Evolutionary conservation across 805 yeast genomes (phyloP).

Genomic region (Candida ascalaphidarum): DNA sequence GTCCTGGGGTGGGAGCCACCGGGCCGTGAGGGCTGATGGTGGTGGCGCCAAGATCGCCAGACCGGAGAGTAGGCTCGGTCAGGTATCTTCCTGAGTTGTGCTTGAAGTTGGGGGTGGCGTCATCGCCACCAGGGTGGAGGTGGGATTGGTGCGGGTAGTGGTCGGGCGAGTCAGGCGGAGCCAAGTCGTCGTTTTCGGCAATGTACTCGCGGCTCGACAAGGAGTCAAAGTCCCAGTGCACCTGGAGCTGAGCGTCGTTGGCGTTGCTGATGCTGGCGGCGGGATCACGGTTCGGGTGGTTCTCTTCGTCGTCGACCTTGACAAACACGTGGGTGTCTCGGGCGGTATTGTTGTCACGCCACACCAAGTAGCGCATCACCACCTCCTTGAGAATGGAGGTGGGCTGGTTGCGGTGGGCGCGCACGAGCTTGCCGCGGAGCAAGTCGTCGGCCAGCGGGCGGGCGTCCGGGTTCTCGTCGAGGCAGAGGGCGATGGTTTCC

Average conservation of each 20-base stretch:
- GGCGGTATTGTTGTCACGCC: constrained; percentile 62
- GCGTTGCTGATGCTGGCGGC: background rate
- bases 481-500: constrained; percentile 83
- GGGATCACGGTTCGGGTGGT: constrained; percentile 1
- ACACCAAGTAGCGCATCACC: constrained; percentile 59
- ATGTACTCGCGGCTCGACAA: constrained; percentile 67
- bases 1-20: no score
- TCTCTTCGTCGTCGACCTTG: constrained; percentile 10
- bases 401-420: constrained; percentile 49
- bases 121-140: constrained; percentile 19
- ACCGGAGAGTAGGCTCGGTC: constrained; percentile 2
- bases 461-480: constrained; percentile 89
- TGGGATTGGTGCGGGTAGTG: constrained; percentile 1
- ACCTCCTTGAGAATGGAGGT: constrained; percentile 62
- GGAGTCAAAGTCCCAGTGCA: constrained; percentile 89
- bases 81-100: constrained; percentile 2
- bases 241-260: constrained; percentile 21
- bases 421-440: constrained; percentile 64
- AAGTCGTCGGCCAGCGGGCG: constrained; percentile 84
- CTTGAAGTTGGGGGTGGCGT: constrained; percentile 3
- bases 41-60: constrained; percentile 6
- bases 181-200: constrained; percentile 53
- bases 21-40: no score
- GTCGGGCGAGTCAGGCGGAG: constrained; percentile 18
- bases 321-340: constrained; percentile 44